Evolutionary conservation across 2,329 filamentous ascomycete species (phyloP), one percentile per base, ranked within the genome.

Genomic region (Hirsutella thompsonii): DNA sequence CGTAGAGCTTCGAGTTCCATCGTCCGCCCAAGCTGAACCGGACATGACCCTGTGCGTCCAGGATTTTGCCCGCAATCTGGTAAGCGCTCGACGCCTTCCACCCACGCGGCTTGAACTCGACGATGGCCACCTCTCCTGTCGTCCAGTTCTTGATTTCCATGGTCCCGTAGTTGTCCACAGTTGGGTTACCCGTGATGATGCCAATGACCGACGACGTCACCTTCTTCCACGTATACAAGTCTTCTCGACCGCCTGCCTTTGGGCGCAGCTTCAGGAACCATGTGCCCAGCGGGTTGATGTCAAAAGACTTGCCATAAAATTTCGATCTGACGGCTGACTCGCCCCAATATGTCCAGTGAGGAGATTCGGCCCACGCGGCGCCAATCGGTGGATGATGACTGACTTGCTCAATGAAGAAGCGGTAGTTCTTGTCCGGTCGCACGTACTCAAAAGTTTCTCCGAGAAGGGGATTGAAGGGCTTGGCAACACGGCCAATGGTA

Each of bases 81-180:
- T 89, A 95, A 1, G 90, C 89, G 40, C 84, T 93, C 0, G 83
- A 85, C 3, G 87, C 88, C 63, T 92, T 95, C 92, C 92, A 98
- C 16, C 92, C 92, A 44, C 90, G 82, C 13, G 87, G 74, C 62
- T 96, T 96, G 69, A 98, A 98, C 49, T 96, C 88, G 2, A 98
- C 67, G 4, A 81, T 66, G 49, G 85, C 90, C n/a, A 83, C 73
- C 60, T 96, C 92, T 41, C 92, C 90, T 1, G 90, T 98, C 0
- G 81, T 94, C 81, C 84, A 90, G 64, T 98, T 98, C 68, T 88
- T 94, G 60, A 98, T 81, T 58, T 95, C 88, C 86, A 98, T 96
- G 1, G 81, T 72, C 1, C 92, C 92, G 58, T 96, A 96, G 61
- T 98, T 95, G 65, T 98, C 92, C n/a, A 98, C 85, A 0, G 84